Evolutionary conservation across 1,284 basidiomycete species (phyloP).

Genomic region (Laetiporus sulphureus): DNA sequence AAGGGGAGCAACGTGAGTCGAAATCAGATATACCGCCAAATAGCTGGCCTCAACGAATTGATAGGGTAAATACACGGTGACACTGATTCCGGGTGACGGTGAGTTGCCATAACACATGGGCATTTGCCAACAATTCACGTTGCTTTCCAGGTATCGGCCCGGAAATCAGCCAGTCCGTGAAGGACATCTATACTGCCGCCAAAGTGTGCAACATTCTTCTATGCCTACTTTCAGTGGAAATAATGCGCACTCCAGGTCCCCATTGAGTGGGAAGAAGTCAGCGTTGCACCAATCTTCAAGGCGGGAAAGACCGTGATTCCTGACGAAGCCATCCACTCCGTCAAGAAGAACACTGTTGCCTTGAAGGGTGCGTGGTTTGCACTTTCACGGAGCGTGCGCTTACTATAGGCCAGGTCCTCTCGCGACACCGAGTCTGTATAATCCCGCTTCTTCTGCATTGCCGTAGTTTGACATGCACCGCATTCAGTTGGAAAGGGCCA

Average conservation of each 20-base stretch:
- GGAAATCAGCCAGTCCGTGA: slow-evolving; percentile 95
- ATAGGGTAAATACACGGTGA: slow-evolving; percentile 93
- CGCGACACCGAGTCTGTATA: slow-evolving; percentile 91
- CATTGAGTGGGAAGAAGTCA: slow-evolving; percentile 98
- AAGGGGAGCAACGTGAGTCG: slow-evolving; percentile 76
- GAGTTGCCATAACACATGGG: slow-evolving; percentile 21
- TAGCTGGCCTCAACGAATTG: neutral
- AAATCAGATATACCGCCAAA: slow-evolving; percentile 2
- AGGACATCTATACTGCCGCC: slow-evolving; percentile 88
- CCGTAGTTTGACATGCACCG: neutral
- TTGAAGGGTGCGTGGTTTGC: slow-evolving; percentile 70
- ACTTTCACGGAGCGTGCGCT: neutral
- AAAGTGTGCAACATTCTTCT: slow-evolving; percentile 42
- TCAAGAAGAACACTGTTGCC: slow-evolving; percentile 97
- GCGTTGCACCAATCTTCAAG: slow-evolving; percentile 90
- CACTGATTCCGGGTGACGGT: slow-evolving; percentile 91
- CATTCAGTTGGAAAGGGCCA: slow-evolving; percentile 94
- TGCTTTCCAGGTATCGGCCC: slow-evolving; percentile 83
- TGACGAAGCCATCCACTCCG: slow-evolving; percentile 83
- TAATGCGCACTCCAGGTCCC: slow-evolving; percentile 59
- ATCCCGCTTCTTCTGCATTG: neutral
- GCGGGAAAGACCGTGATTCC: slow-evolving; percentile 98
- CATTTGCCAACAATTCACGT: slow-evolving; percentile 10
- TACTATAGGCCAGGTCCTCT: slow-evolving; percentile 53
- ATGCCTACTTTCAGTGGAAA: neutral